Evolutionary conservation across 805 yeast genomes (phyloP).

Genomic region (Blastobotrys chiropterorum): DNA sequence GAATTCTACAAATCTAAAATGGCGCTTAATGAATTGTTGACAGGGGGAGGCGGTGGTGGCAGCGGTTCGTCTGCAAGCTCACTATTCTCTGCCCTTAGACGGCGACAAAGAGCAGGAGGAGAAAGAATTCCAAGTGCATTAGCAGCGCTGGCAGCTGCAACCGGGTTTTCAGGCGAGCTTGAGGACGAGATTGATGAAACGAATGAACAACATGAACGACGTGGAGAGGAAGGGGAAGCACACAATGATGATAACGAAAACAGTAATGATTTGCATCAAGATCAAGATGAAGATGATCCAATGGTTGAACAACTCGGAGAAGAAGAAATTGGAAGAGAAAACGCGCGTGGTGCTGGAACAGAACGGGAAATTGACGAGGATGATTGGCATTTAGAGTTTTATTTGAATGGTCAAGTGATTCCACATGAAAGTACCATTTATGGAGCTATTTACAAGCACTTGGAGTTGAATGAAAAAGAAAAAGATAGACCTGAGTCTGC

Average conservation of each 20-base stretch:
- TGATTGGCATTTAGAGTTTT: constrained; percentile 49
- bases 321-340: constrained; percentile 7
- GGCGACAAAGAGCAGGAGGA: constrained; percentile 4
- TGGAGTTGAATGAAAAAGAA: constrained; percentile 11
- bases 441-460: constrained; percentile 48
- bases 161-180: not conserved
- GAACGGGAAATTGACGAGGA: constrained; percentile 16
- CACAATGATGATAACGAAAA: constrained; percentile 9
- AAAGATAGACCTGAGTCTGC: constrained; percentile 6
- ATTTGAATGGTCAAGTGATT: constrained; percentile 48
- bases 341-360: constrained; percentile 11
- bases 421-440: constrained; percentile 66
- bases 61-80: not conserved
- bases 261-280: constrained; percentile 12
- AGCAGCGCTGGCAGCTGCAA: constrained; percentile 16
- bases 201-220: constrained; percentile 1
- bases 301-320: constrained; percentile 4
- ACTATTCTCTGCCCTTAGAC: constrained; percentile 2
- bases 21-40: constrained; percentile 12
- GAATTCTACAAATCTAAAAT: constrained; percentile 39
- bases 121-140: constrained; percentile 12
- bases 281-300: constrained; percentile 10
- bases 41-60: not conserved
- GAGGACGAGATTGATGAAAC: not conserved
- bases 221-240: constrained; percentile 6